A percentile compares a stretch with the other conserved stretches of the same genome.
phyloP scores from a whole-genome alignment of 495 filamentous ascomycete species.

The Aspergillus steynii region DNA sequence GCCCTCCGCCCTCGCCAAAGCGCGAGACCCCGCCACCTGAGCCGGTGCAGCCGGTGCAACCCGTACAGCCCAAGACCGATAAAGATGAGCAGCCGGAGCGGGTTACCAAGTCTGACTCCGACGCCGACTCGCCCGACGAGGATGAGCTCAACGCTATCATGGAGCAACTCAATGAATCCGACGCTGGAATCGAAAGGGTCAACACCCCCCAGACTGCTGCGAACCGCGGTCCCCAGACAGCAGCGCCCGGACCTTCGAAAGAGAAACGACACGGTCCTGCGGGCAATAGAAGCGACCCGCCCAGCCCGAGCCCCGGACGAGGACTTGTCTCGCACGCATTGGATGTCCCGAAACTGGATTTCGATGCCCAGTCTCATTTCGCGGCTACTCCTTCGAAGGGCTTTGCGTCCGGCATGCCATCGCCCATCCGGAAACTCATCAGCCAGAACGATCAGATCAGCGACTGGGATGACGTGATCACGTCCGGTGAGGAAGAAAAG shows the following conservation, averaged over 20 bases:
- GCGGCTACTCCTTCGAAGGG: conserved; percentile 44
- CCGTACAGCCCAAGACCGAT: conserved; percentile 9
- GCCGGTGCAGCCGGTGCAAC: conserved; percentile 4
- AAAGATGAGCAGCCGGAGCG: conserved; percentile 15
- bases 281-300: conserved; percentile 66
- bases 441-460: conserved; percentile 68
- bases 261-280: conserved; percentile 54
- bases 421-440: conserved; percentile 65
- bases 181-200: conserved; percentile 67
- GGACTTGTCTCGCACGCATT: conserved; percentile 49
- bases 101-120: conserved; percentile 24
- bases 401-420: conserved; percentile 44
- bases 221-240: conserved; percentile 37
- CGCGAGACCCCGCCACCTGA: conserved; percentile 16
- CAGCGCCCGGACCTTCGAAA: conserved; percentile 47
- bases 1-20: conserved; percentile 23
- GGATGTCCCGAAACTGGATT: conserved; percentile 47
- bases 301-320: conserved; percentile 71
- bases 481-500: conserved; percentile 78
- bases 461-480: conserved; percentile 89
- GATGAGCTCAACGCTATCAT: conserved; percentile 85
- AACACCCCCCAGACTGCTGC: conserved; percentile 45
- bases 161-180: conserved; percentile 75
- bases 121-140: conserved; percentile 56
- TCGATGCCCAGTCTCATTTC: conserved; percentile 39